These are phyloP conservation scores for Globisporangium nunn DNA, from an alignment of 352 stramenopile species.

Conservation along the genomic window DNA sequence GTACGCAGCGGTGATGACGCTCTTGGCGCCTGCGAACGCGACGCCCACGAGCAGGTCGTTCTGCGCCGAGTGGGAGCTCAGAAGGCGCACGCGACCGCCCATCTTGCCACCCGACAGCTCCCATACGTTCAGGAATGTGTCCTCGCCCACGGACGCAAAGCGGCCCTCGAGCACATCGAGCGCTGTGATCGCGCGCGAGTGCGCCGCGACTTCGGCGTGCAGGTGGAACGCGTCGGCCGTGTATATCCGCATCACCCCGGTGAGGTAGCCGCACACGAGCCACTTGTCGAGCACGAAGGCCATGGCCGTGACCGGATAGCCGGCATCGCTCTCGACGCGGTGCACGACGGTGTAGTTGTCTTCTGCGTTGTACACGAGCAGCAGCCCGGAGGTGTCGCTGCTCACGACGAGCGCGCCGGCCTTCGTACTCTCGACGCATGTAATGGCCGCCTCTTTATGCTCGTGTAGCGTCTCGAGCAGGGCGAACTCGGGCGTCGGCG, in stretches of 20 bases:
- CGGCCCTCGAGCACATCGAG: constrained; percentile 43
- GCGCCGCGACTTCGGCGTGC: constrained; percentile 56
- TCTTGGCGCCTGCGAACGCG: constrained; percentile 37
- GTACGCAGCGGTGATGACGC: constrained; percentile 49
- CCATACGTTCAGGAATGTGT: constrained; percentile 81
- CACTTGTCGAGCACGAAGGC: constrained; percentile 48
- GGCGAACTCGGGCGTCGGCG: constrained; percentile 41
- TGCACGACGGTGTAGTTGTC: constrained; percentile 60
- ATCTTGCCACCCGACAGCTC: constrained; percentile 27
- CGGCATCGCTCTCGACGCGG: constrained; percentile 30
- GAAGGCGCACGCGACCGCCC: constrained; percentile 29
- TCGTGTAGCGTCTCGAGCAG: constrained; percentile 48
- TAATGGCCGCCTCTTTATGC: constrained; percentile 47
- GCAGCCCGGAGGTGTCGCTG: constrained; percentile 47
- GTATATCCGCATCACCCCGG: constrained; percentile 50
- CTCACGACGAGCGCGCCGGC: constrained; percentile 39
- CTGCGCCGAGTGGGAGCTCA: constrained; percentile 47
- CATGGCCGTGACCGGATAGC: constrained; percentile 42
- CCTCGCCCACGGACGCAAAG: constrained; percentile 58
- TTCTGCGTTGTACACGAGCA: constrained; percentile 46
- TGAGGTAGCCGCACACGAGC: constrained; percentile 54
- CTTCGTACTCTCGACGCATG: constrained; percentile 40
- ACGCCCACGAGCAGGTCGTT: constrained; percentile 67
- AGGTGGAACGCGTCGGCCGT: constrained; percentile 35
- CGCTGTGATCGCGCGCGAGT: constrained; percentile 61